Conservation (phyloP, 805 yeast species). For the Lipomyces yamanashiensis region DNA sequence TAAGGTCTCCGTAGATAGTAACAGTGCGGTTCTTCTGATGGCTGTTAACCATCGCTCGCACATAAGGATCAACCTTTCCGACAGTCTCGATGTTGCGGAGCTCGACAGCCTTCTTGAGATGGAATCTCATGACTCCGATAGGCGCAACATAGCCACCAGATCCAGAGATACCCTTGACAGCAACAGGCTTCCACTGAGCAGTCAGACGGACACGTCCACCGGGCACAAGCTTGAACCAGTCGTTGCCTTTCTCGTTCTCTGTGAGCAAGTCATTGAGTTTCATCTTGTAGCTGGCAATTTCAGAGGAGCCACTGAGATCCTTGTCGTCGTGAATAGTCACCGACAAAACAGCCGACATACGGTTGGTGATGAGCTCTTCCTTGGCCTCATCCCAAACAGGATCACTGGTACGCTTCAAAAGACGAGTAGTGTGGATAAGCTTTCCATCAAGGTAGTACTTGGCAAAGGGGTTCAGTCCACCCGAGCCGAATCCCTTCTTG, state of each 20-base stretch:
- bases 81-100: slow-evolving; percentile 83
- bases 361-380: slow-evolving; percentile 74
- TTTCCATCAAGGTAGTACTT: slow-evolving; percentile 73
- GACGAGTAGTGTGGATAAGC: slow-evolving; percentile 59
- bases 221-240: slow-evolving; percentile 76
- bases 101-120: slow-evolving; percentile 68
- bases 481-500: slow-evolving; percentile 46
- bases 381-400: slow-evolving; percentile 68
- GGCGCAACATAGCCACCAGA: slow-evolving; percentile 89
- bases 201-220: slow-evolving; percentile 72
- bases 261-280: slow-evolving; percentile 66
- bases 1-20: slow-evolving; percentile 63
- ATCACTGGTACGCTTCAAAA: slow-evolving; percentile 61
- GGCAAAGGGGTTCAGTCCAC: slow-evolving; percentile 65
- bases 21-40: slow-evolving; percentile 77
- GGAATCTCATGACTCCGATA: slow-evolving; percentile 83
- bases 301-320: slow-evolving; percentile 61
- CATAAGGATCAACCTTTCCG: slow-evolving; percentile 93
- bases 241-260: slow-evolving; percentile 74
- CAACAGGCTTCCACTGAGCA: slow-evolving; percentile 87
- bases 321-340: slow-evolving; percentile 68
- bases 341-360: slow-evolving; percentile 70
- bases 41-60: slow-evolving; percentile 77
- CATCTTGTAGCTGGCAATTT: slow-evolving; percentile 60
- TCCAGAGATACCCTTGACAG: slow-evolving; percentile 64